Conservation (phyloP, 768 basidiomycete genomes). For the Udeniomyces megalosporus region DNA sequence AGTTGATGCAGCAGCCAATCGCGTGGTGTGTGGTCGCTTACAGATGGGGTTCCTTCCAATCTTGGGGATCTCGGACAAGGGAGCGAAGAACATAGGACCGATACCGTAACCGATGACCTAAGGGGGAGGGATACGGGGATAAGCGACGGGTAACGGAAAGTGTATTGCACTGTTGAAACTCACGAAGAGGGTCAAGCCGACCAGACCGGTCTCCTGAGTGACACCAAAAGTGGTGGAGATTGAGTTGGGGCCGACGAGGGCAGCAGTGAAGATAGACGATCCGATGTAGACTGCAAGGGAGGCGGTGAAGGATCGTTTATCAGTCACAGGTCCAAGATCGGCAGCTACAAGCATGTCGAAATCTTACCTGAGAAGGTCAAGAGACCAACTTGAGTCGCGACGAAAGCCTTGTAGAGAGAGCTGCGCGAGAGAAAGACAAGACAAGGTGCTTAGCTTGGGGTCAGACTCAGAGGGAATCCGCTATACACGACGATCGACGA, state of each 20-base stretch:
- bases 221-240: conserved; percentile 13
- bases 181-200: conserved; percentile 29
- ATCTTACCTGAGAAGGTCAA: conserved; percentile 17
- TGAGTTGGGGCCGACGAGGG: background rate
- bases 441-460: too few species aligned
- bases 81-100: conserved; percentile 23
- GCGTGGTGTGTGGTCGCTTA: too few species aligned
- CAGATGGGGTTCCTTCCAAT: conserved; percentile 27
- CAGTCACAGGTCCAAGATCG: too few species aligned
- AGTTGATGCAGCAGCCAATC: too few species aligned
- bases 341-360: too few species aligned
- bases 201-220: conserved; percentile 17
- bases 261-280: conserved; percentile 14
- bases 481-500: too few species aligned
- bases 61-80: conserved; percentile 27
- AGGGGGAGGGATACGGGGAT: too few species aligned
- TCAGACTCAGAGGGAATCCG: too few species aligned
- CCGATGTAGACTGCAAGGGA: conserved; percentile 20
- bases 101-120: conserved; percentile 28
- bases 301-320: too few species aligned
- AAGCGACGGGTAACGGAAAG: too few species aligned
- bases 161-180: too few species aligned
- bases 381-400: conserved; percentile 15
- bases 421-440: background rate
- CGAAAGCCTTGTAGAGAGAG: conserved; percentile 20